phyloP scores from a whole-genome alignment of 2,329 filamentous ascomycete species.

The Cladobotryum protrusum region DNA sequence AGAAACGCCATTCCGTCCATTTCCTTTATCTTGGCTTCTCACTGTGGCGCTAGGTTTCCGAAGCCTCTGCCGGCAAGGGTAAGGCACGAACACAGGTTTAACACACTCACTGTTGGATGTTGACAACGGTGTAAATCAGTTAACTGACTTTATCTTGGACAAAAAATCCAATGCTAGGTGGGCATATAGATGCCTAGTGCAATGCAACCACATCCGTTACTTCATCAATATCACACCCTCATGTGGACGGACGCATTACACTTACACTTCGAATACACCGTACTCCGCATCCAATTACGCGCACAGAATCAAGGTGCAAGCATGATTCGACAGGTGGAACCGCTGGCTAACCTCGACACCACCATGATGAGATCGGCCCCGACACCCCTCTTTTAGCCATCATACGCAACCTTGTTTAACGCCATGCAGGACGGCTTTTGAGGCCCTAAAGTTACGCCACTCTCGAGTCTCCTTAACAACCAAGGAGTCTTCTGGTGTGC shows the following conservation, averaged over 20 bases:
- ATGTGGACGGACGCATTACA: too few relatives aligned
- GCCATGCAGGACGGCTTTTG: conserved; percentile 14
- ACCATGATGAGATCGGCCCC: neutral
- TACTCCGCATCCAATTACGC: too few relatives aligned
- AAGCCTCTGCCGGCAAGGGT: conserved; percentile 13
- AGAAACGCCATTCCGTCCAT: conserved; percentile 10
- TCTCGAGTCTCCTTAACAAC: conserved; percentile 6
- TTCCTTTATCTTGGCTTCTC: conserved; percentile 13
- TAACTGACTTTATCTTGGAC: too few relatives aligned
- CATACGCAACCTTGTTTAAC: conserved; percentile 15
- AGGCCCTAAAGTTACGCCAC: conserved; percentile 10
- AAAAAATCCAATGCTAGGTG: too few relatives aligned
- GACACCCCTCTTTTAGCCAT: conserved; percentile 1
- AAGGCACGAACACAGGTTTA: conserved; percentile 11
- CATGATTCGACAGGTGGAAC: too few relatives aligned
- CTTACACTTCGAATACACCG: too few relatives aligned
- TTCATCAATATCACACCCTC: too few relatives aligned
- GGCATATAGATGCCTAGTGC: too few relatives aligned
- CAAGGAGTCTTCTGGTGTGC: conserved; percentile 2
- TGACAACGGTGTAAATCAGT: neutral
- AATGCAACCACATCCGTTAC: too few relatives aligned
- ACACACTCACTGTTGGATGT: neutral
- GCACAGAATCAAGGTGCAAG: too few relatives aligned
- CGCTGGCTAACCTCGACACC: too few relatives aligned
- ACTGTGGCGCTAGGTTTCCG: conserved; percentile 16